phyloP scores from a whole-genome alignment of 2,329 filamentous ascomycete species.

The Periconia macrospinosa region DNA sequence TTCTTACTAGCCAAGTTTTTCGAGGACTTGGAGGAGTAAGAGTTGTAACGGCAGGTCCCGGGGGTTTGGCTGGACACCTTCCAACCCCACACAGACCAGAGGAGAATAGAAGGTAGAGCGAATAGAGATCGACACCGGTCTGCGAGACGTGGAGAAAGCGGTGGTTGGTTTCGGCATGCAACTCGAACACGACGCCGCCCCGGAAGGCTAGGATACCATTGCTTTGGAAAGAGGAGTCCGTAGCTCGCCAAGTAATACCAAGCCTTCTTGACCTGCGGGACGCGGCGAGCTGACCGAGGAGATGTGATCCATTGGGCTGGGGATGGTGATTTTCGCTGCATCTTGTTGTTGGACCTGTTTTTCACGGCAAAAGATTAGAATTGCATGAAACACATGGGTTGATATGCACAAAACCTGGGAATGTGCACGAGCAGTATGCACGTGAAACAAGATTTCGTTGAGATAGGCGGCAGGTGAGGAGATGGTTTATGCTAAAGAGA shows the following conservation, averaged over 20 bases:
- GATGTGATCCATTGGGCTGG: background rate
- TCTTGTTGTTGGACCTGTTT: background rate
- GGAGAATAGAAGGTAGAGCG: background rate
- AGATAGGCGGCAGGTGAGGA: background rate
- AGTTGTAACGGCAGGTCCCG: too few species aligned
- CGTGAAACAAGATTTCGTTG: background rate
- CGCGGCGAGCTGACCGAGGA: background rate
- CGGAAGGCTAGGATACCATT: background rate
- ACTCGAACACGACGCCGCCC: too few species aligned
- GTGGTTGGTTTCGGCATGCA: background rate
- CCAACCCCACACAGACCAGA: too few species aligned
- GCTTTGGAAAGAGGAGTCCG: background rate
- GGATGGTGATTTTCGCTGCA: background rate
- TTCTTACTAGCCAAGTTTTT: too few species aligned
- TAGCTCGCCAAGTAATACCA: background rate
- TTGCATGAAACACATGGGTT: background rate
- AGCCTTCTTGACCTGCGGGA: background rate
- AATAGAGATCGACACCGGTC: background rate
- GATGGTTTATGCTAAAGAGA: background rate
- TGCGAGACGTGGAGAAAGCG: background rate
- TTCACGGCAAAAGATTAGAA: background rate
- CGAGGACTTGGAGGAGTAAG: too few species aligned
- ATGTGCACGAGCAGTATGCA: too few species aligned
- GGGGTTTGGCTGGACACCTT: too few species aligned
- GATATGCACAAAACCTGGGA: background rate